Base-by-base conservation (phyloP, 2,329 filamentous ascomycete species). In the Coccinonectria pachysandricola region DNA sequence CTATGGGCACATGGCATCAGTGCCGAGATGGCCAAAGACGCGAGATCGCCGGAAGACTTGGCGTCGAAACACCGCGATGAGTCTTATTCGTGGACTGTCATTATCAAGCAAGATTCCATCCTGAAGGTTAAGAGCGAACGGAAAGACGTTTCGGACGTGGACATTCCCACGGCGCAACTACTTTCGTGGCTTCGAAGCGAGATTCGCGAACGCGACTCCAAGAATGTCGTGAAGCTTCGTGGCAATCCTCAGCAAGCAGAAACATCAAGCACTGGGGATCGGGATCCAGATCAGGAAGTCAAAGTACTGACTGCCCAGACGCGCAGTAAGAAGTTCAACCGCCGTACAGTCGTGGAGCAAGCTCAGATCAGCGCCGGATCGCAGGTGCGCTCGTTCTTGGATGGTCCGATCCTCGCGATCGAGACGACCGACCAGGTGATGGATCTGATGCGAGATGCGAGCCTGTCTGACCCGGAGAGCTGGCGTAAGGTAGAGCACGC, bases 251-350 rank as follows among this genome's bases (percentile, higher is more conserved):
- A 47, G 5, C 38, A 48, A 2, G 48, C 27, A 49, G 54, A 60
- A 26, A 40, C 37, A 8, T 39, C 26, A 18, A 27, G 37, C 25
- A 39, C 40, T 5, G 42, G 31, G 6, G 49, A 56, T n/a, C 45
- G 42, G 22, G 48, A 53, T 14, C 58, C 65, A 28, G 68, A 75
- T 32, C 77, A 80, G 40, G 80, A 88, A 30, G 86, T 96, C 23
- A 78, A 81, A 34, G 79, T 96, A n/a, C 67, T 95, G 4, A 70
- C 86, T 5, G 75, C 82, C 1, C 79, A 83, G 31, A 87, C 85
- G 25, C 76, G 79, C 43, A 85, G 78, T 53, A 95, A 94, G 57
- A 96, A 95, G 60, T 82, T 80, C 37, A 95, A 94, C 56, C 76
- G 88, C 27, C 76, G 77, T 47, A 78, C 78, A 15, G 85, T 96